Evolutionary conservation across 192 early-diverging fungal species (phyloP), one percentile per base, ranked within the genome.

Genomic region (Powellomyces hirtus): DNA sequence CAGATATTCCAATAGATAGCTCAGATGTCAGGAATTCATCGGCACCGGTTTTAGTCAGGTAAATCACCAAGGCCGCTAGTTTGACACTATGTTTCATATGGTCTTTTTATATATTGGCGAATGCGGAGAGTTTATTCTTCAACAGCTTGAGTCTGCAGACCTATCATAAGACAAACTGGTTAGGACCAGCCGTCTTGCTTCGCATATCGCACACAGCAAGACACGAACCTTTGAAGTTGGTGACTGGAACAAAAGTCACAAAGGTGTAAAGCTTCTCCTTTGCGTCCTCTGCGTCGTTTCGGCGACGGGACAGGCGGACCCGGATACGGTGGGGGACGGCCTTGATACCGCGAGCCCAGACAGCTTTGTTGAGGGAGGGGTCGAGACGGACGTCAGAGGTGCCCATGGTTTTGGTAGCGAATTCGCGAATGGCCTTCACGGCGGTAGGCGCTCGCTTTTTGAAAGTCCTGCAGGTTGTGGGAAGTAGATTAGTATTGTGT

Each of bases 201-300:
- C n/a, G n/a, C n/a, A n/a, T n/a, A n/a, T n/a, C n/a, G 29, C 31
- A 8, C 20, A n/a, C 0, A 11, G 33, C 22, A 35, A 18, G 7
- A 42, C 11, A 68, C 73, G 86, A 80, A 84, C 94, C 94, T 88
- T 95, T 97, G 86, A 96, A 97, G 77, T 78, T 77, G 64, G 90
- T 80, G 71, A 91, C 87, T 38, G 89, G 88, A 57, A 98, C 97
- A 71, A 84, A 84, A 68, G 91, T 85, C 62, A 98, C 97, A 70
- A 89, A 84, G 66, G 95, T 94, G 91, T 94, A 98, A 46, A 98
- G 89, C 91, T 97, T 97, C 85, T 97, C 92, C 79, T 90, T 91
- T 76, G 92, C 92, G 71, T 91, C 88, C 79, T 98, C 97, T 74
- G 88, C 91, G 74, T 98, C 97, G 87, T 97, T 97, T 82, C 94